A percentile compares a stretch with the other conserved stretches of the same genome.
Conservation (phyloP, 2,329 filamentous ascomycete genomes). For the Nemania sp. region DNA sequence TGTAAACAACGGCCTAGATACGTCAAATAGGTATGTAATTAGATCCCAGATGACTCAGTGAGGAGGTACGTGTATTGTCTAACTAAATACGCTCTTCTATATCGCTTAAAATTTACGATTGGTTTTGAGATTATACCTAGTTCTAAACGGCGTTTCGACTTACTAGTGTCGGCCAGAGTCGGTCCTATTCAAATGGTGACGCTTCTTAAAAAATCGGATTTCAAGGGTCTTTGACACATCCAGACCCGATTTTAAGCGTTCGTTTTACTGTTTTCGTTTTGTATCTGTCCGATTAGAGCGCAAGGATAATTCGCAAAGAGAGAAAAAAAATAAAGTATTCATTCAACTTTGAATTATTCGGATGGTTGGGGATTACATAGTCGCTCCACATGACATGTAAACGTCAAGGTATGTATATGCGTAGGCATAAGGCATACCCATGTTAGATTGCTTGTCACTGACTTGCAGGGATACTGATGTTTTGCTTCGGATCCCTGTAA, state of each 20-base stretch:
- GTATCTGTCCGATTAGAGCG: neutral
- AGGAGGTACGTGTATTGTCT: neutral
- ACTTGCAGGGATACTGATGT: constrained; percentile 21
- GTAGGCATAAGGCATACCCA: neutral
- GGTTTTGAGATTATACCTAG: neutral
- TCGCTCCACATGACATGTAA: neutral
- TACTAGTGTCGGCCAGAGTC: constrained; percentile 7
- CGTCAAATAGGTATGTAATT: neutral
- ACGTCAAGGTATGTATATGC: neutral
- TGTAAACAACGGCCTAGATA: neutral
- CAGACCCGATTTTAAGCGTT: neutral
- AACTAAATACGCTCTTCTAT: neutral
- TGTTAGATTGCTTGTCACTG: neutral
- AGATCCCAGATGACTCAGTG: neutral
- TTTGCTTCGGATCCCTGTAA: constrained; percentile 28
- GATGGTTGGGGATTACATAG: neutral
- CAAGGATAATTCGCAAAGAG: neutral
- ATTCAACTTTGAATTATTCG: too few relatives aligned
- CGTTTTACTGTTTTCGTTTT: neutral
- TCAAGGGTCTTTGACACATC: neutral
- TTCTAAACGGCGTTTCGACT: neutral
- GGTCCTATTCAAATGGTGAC: constrained; percentile 1
- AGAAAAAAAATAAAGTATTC: too few relatives aligned
- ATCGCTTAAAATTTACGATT: neutral
- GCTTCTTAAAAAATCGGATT: neutral